A percentile compares a stretch with the other conserved stretches of the same genome.
These are phyloP conservation scores for Coemansia sp. DNA, from an alignment of 192 early-diverging fungal species.

Conservation along the genomic window DNA sequence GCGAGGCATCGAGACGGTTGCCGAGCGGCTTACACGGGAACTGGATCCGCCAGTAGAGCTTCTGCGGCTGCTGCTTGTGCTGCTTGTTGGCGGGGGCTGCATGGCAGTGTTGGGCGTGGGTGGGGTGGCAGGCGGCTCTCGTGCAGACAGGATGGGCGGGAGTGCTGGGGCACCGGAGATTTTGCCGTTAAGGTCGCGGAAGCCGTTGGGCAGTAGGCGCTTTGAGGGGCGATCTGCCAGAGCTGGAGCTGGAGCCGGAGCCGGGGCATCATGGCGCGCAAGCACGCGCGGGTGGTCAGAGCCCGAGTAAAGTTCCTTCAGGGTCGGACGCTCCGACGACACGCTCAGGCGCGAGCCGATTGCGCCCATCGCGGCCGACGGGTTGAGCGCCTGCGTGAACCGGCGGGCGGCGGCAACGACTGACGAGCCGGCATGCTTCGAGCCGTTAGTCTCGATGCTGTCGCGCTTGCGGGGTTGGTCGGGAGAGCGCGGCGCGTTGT, in stretches of 20 bases:
- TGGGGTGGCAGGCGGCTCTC: background rate
- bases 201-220: background rate
- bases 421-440: conserved; percentile 5
- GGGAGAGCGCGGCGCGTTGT: conserved; percentile 5
- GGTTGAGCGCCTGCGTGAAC: conserved; percentile 39
- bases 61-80: background rate
- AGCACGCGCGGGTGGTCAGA: background rate
- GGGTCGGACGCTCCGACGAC: conserved; percentile 53
- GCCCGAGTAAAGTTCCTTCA: conserved; percentile 29
- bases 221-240: background rate
- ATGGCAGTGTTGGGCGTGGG: background rate
- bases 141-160: background rate
- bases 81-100: background rate
- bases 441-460: conserved; percentile 5
- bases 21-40: background rate
- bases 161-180: background rate
- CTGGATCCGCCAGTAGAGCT: background rate
- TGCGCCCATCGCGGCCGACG: conserved; percentile 16
- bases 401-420: conserved; percentile 33
- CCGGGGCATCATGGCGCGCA: background rate
- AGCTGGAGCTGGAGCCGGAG: background rate
- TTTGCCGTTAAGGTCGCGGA: background rate
- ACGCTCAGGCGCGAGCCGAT: conserved; percentile 39
- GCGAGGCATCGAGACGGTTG: background rate
- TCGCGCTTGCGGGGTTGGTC: background rate